phyloP scores from a whole-genome alignment of 202 grass and related monocot species.

The Brachypodium distachyon region DNA sequence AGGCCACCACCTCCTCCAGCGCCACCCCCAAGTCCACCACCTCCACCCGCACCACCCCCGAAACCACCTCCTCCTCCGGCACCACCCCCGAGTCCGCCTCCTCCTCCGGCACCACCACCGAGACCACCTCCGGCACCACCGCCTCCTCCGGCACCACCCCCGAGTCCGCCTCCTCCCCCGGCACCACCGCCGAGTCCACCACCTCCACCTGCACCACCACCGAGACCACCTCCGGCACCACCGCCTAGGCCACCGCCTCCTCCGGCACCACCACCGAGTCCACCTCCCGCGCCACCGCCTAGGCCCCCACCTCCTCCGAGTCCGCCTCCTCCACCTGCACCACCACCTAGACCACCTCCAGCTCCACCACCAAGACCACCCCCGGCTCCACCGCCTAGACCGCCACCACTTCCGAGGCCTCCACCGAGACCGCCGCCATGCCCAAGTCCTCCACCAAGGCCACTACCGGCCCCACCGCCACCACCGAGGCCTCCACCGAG shows the following conservation, averaged over 20 bases:
- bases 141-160: neutral
- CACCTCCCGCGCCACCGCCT: neutral
- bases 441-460: conserved; percentile 12
- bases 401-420: conserved; percentile 1
- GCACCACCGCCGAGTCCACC: neutral
- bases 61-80: neutral
- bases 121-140: neutral
- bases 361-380: conserved; percentile 19
- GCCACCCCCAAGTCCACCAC: neutral
- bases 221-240: neutral
- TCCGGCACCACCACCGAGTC: neutral
- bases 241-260: neutral
- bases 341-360: conserved; percentile 2
- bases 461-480: neutral
- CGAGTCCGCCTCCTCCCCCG: neutral
- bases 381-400: conserved; percentile 4
- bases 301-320: neutral
- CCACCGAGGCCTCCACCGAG: conserved; percentile 22
- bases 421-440: conserved; percentile 10
- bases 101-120: neutral
- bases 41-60: neutral
- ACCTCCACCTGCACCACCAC: neutral
- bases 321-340: conserved; percentile 6
- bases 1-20: neutral
- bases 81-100: neutral